A percentile compares a stretch with the other conserved stretches of the same genome.
These are phyloP conservation scores for Myriosclerotinia duriaeana DNA, from an alignment of 2,329 filamentous ascomycete genomes.

Conservation along the genomic window DNA sequence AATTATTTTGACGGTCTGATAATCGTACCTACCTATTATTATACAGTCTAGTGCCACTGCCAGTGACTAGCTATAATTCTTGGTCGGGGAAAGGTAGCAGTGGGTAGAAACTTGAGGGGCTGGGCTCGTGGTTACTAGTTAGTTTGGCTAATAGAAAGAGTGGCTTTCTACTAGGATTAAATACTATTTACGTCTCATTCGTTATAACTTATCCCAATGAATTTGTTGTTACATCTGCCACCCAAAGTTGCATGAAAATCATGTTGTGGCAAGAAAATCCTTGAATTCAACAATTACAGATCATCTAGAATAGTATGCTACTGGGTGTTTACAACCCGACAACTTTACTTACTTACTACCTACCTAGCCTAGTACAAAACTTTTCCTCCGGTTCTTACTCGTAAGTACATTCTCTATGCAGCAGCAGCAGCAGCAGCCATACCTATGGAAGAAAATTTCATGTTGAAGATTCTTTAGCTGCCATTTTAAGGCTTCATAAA, in stretches of 20 bases:
- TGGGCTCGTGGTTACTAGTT: constrained; percentile 3
- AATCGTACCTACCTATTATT: too few relatives aligned
- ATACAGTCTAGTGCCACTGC: not conserved
- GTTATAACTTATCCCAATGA: not conserved
- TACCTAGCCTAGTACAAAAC: not conserved
- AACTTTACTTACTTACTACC: too few relatives aligned
- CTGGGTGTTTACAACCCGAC: too few relatives aligned
- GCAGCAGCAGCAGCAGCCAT: not conserved
- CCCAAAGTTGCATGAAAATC: constrained; percentile 16
- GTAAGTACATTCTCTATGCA: constrained; percentile 4
- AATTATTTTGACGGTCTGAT: not conserved
- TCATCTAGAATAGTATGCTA: not conserved
- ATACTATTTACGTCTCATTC: constrained; percentile 5
- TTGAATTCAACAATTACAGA: constrained; percentile 2
- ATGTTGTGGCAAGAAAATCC: constrained; percentile 18
- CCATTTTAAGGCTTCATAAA: too few relatives aligned
- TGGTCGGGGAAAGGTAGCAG: constrained; percentile 4
- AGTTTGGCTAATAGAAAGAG: constrained; percentile 1
- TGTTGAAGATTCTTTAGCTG: not conserved
- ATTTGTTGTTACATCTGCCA: constrained; percentile 14
- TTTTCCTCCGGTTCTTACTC: constrained; percentile 1
- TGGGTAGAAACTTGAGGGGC: constrained; percentile 2
- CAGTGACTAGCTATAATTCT: not conserved
- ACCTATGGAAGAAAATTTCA: not conserved
- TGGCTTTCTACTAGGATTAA: not conserved